phyloP scores from a whole-genome alignment of 169 alveolate species.

The Cardiosporidium cionae region DNA sequence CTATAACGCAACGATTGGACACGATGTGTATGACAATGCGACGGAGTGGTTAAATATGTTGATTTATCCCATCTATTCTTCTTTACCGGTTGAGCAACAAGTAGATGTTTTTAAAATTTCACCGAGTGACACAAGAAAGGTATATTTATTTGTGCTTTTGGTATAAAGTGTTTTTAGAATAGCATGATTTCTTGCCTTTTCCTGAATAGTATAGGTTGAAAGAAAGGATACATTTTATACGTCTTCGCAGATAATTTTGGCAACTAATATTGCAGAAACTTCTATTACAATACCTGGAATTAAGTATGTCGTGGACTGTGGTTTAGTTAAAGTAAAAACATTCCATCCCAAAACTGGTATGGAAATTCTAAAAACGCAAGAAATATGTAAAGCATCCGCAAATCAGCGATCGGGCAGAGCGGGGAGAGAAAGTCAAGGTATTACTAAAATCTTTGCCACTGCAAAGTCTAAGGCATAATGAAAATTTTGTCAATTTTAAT shows the following conservation, averaged over 20 bases:
- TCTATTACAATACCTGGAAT: conserved; percentile 77
- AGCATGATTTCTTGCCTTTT: neutral
- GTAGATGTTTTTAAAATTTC: conserved; percentile 90
- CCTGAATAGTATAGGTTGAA: neutral
- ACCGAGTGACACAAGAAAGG: conserved; percentile 43
- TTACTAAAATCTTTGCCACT: neutral
- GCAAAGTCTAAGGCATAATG: neutral
- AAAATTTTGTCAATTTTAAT: neutral
- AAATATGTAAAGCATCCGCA: conserved; percentile 85
- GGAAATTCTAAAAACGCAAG: conserved; percentile 59
- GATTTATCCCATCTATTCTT: conserved; percentile 91
- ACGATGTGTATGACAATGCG: neutral
- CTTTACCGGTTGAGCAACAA: conserved; percentile 91
- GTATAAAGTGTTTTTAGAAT: neutral
- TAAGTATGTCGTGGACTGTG: conserved; percentile 71
- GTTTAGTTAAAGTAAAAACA: conserved; percentile 61
- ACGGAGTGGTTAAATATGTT: neutral
- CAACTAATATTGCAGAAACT: conserved; percentile 86
- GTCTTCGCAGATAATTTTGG: conserved; percentile 44
- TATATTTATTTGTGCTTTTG: conserved; percentile 12
- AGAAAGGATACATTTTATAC: neutral
- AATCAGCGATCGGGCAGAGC: conserved; percentile 99
- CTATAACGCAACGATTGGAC: neutral
- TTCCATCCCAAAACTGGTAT: conserved; percentile 93
- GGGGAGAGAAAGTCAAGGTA: conserved; percentile 62